Evolutionary conservation across 257 asterid species (phyloP).

Genomic region (Scutellaria galericulata): DNA sequence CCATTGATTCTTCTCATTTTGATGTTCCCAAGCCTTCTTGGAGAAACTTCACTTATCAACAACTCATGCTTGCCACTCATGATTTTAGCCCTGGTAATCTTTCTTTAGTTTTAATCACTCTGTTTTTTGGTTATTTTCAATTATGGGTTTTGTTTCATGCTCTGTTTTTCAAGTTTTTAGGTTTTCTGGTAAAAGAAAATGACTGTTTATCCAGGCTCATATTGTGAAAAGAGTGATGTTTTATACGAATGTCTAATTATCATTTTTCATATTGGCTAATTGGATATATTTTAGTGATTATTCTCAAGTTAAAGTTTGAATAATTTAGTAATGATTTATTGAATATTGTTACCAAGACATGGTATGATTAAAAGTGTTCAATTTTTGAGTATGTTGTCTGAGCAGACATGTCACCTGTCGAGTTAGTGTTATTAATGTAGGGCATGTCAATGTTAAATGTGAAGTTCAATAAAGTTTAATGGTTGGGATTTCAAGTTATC

Average conservation of each 20-base stretch:
- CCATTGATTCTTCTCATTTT: slow-evolving; percentile 55
- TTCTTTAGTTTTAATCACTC: too few relatives aligned
- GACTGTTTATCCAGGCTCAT: too few relatives aligned
- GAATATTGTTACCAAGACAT: not conserved
- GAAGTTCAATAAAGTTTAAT: slow-evolving; percentile 30
- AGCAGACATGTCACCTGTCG: slow-evolving; percentile 16
- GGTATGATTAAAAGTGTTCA: slow-evolving; percentile 7
- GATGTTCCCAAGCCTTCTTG: slow-evolving; percentile 77
- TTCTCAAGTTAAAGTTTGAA: not conserved
- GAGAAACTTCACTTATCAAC: slow-evolving; percentile 62
- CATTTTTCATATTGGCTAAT: too few relatives aligned
- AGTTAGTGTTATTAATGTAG: not conserved
- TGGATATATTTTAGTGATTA: not conserved
- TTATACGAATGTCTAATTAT: too few relatives aligned
- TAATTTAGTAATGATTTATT: not conserved
- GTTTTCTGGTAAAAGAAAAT: not conserved
- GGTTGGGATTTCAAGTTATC: slow-evolving; percentile 35
- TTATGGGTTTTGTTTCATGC: not conserved
- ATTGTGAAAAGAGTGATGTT: too few relatives aligned
- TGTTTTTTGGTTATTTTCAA: not conserved
- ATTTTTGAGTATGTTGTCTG: slow-evolving; percentile 12
- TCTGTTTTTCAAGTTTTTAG: not conserved
- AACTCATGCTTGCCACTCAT: slow-evolving; percentile 70
- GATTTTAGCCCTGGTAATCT: slow-evolving; percentile 62
- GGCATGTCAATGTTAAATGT: slow-evolving; percentile 20